Conservation (phyloP, 2,329 filamentous ascomycete genomes). For the Fusarium marasasianum region DNA sequence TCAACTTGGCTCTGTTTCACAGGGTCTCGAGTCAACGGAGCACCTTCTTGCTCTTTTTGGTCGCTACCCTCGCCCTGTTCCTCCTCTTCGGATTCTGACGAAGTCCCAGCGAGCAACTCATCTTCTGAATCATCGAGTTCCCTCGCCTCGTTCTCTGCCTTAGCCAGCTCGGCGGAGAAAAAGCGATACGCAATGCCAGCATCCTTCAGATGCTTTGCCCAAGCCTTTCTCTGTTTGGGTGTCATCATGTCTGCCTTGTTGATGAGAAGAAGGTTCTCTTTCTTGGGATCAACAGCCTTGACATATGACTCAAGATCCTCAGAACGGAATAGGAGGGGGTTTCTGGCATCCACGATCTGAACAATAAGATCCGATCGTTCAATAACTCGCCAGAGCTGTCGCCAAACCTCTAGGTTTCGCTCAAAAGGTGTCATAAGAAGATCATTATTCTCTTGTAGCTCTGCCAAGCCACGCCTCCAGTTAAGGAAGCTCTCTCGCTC, state of each 20-base stretch:
- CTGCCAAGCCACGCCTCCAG: constrained; percentile 90
- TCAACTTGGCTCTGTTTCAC: constrained; percentile 39
- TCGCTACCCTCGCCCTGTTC: constrained; percentile 40
- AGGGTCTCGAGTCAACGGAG: constrained; percentile 42
- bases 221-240: constrained; percentile 78
- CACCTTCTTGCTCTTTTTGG: constrained; percentile 40
- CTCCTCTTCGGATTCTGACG: constrained; percentile 37
- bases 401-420: constrained; percentile 96
- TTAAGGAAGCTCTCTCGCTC: constrained; percentile 85
- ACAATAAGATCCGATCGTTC: constrained; percentile 95
- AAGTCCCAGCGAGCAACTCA: constrained; percentile 42
- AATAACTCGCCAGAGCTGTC: constrained; percentile 97
- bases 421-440: constrained; percentile 98
- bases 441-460: constrained; percentile 93
- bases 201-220: constrained; percentile 87
- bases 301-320: constrained; percentile 95
- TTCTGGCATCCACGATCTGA: constrained; percentile 97
- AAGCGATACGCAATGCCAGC: constrained; percentile 90
- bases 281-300: constrained; percentile 87
- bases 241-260: constrained; percentile 99
- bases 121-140: constrained; percentile 60
- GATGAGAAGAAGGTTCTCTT: constrained; percentile 90
- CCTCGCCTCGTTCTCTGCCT: constrained; percentile 83
- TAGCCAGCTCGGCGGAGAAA: constrained; percentile 93
- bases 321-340: constrained; percentile 91